Evolutionary conservation across 2,329 filamentous ascomycete species (phyloP).

Genomic region (Neocucurbitaria cava): DNA sequence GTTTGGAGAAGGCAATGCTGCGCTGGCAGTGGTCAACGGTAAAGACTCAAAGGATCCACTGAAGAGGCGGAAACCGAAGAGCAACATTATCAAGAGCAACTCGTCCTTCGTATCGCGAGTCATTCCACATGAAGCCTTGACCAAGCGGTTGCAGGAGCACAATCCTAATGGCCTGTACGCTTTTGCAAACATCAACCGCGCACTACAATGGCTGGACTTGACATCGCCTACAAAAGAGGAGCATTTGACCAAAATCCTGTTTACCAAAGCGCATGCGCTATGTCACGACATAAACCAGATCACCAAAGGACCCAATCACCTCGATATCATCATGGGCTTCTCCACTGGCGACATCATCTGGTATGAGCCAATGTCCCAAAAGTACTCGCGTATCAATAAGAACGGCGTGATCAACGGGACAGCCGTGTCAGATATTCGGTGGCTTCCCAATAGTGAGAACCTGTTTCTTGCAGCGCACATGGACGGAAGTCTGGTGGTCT

Average conservation of each 20-base stretch:
- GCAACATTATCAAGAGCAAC: constrained; percentile 97
- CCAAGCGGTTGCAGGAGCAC: constrained; percentile 81
- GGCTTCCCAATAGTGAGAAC: constrained; percentile 94
- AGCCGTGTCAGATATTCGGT: constrained; percentile 84
- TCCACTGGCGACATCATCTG: constrained; percentile 97
- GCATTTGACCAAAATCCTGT: constrained; percentile 92
- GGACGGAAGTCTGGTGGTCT: constrained; percentile 89
- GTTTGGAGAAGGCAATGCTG: constrained; percentile 86
- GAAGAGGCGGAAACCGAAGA: constrained; percentile 93
- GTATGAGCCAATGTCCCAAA: constrained; percentile 97
- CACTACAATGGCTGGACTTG: constrained; percentile 95
- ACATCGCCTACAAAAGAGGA: constrained; percentile 81
- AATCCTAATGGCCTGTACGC: constrained; percentile 81
- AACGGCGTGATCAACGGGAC: constrained; percentile 90
- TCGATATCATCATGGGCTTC: constrained; percentile 94
- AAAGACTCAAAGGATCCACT: constrained; percentile 71
- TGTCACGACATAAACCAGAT: constrained; percentile 90
- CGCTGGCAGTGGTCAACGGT: constrained; percentile 65
- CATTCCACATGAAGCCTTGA: constrained; percentile 82
- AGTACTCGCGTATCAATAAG: constrained; percentile 95
- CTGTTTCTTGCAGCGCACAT: constrained; percentile 91
- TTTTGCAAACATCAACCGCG: constrained; percentile 94
- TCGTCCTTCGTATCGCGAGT: constrained; percentile 98
- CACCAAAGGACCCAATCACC: constrained; percentile 79
- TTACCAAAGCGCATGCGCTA: constrained; percentile 93